Conservation (phyloP, 2,329 filamentous ascomycete genomes). For the Aureobasidium sp. region DNA sequence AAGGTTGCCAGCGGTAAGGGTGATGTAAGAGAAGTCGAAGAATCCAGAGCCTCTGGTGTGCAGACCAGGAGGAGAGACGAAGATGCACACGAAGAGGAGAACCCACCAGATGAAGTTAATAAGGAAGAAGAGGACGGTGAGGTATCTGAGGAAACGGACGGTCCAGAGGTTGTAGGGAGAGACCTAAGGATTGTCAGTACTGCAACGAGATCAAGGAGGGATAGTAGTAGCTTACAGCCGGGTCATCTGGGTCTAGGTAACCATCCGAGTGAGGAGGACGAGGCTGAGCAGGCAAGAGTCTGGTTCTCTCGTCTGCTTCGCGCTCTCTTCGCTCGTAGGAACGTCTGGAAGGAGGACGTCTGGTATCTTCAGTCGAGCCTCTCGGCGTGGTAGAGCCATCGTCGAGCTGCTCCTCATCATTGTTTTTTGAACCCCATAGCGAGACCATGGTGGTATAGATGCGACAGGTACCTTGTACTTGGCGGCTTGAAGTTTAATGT, state of each 20-base stretch:
- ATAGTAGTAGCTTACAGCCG: too few relatives aligned
- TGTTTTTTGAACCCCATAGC: constrained; percentile 46
- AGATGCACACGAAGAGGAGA: constrained; percentile 76
- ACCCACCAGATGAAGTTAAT: constrained; percentile 89
- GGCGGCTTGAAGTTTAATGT: neutral
- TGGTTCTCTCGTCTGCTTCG: constrained; percentile 52
- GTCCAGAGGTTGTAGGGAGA: constrained; percentile 94
- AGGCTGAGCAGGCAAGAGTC: constrained; percentile 51
- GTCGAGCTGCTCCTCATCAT: constrained; percentile 27
- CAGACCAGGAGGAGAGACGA: constrained; percentile 81
- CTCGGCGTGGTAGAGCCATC: constrained; percentile 22
- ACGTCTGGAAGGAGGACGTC: constrained; percentile 20
- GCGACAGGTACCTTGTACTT: constrained; percentile 11
- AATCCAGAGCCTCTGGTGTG: constrained; percentile 86
- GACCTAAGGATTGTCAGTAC: constrained; percentile 36
- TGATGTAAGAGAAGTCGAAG: constrained; percentile 77
- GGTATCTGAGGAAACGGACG: constrained; percentile 68
- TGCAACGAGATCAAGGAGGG: too few relatives aligned
- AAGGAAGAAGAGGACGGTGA: constrained; percentile 67
- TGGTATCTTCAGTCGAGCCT: constrained; percentile 11
- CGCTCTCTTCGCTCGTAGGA: constrained; percentile 21
- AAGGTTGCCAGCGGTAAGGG: constrained; percentile 66
- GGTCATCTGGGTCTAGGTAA: constrained; percentile 70
- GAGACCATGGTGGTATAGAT: constrained; percentile 35
- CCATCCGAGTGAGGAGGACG: constrained; percentile 54